Base-by-base conservation (phyloP, 371 early-diverging fungal species). In the Mucor racemosus region DNA sequence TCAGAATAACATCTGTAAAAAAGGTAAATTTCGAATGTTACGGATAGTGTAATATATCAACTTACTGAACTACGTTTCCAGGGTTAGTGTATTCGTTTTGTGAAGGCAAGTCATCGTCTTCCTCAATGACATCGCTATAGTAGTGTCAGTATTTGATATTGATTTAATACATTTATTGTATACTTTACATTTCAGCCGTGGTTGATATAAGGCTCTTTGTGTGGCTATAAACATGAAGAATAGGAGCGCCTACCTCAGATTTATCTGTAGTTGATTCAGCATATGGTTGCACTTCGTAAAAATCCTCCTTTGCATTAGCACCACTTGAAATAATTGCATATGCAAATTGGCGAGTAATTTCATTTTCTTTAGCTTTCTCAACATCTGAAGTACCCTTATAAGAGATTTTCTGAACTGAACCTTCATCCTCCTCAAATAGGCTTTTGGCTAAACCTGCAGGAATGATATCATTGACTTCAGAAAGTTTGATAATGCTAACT, bases 401-500 rank as follows among this genome's bases (percentile, higher is more conserved):
- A 11, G 38, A 38, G 1, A 38, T 38, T 38, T 38, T 7, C 17
- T 48, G 48, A 4, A 48, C 48, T 21, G 21, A 48, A 10, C 48
- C 48, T 7, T 26, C 41, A 35, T 60, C 15, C 8, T 55, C 55
- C 1, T 55, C 7, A 19, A 72, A 64, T 39, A 64, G 38, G 8
- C 34, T 26, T 3, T 57, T 31, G 6, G 60, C 21, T 35, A 67
- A 33, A 14, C 26, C 15, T 9, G 36, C 42, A 10, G 59, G 35
- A 7, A 64, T 48, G 4, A 58, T 4, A 1, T 58, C 31, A 8
- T 62, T 55, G 7, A 65, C 58, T 3, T 31, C 8, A 1, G 21
- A 58, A 7, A 14, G 26, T 13, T 31, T 41, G n/a, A 58, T 60
- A 1, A 74, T 60, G n/a, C 67, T 71, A 7, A 67, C 65, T 60